Evolutionary conservation across 2,329 filamentous ascomycete species (phyloP).

Genomic region (Ampelomyces quisqualis): DNA sequence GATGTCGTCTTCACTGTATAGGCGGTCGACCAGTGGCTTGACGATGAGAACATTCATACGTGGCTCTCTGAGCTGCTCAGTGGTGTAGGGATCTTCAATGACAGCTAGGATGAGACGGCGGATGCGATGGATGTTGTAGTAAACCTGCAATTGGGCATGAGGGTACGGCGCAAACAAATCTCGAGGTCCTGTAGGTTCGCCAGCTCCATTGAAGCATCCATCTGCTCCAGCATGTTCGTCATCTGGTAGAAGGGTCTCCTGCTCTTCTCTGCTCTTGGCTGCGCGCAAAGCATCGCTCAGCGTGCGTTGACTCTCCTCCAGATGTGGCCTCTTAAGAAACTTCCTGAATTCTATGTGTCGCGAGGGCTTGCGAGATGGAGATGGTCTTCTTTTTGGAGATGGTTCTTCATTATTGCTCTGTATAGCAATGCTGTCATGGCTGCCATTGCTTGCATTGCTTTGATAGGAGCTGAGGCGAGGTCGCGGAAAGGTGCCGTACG

Average conservation of each 20-base stretch:
- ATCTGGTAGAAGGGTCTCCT: conserved; percentile 50
- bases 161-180: conserved; percentile 53
- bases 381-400: conserved; percentile 24
- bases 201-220: conserved; percentile 46
- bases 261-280: conserved; percentile 50
- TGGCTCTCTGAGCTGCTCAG: conserved; percentile 76
- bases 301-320: conserved; percentile 35
- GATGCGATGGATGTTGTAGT: conserved; percentile 70
- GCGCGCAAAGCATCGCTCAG: conserved; percentile 43
- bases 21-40: conserved; percentile 77
- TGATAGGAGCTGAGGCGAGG: conserved; percentile 17
- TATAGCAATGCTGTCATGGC: conserved; percentile 21
- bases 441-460: conserved; percentile 20
- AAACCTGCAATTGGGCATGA: conserved; percentile 67
- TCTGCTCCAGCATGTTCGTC: conserved; percentile 50
- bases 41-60: conserved; percentile 80
- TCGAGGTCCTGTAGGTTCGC: conserved; percentile 37
- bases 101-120: conserved; percentile 50
- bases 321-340: conserved; percentile 37
- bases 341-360: conserved; percentile 38
- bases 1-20: conserved; percentile 76
- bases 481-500: conserved; percentile 28
- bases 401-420: conserved; percentile 22
- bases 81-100: conserved; percentile 64
- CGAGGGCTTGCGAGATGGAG: conserved; percentile 19